Base-by-base conservation (phyloP, 345 rosid species). In the Eucalyptus urophylla region DNA sequence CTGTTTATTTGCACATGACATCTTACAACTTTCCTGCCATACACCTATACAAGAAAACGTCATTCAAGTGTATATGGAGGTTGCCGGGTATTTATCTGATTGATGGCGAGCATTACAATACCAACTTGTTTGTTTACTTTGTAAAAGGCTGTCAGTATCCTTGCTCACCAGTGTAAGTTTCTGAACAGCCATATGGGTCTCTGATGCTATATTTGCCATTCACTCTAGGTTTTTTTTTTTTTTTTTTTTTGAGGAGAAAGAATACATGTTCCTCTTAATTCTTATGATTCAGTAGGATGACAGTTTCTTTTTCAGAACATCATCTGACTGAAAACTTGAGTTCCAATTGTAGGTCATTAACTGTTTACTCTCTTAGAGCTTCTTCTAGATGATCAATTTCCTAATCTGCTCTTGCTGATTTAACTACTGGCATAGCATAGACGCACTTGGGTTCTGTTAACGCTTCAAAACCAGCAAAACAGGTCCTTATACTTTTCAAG, bases 1-100 rank as follows among this genome's bases (percentile, higher is more conserved):
- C 98, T 88, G 95, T 95, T 87, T 97, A 97, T 93, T 93, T 97
- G 95, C 99, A 96, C 87, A 98, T 97, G 86, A 97, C 97, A 90
- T 95, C 99, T 86, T 97, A 97, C 93, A 97, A 96, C 92, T 93
- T 92, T 89, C 94, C 98, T 11, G 99, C 99, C 87, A 97, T 97
- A 88, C 93, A 92, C 92, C 87, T 96, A 89, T 96, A 97, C 94
- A 93, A 94, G 91, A 95, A 95, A 94, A 95, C 96, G 99, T 94
- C 95, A 60, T 95, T 97, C 94, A 93, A 93, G 91, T 96, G 96
- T 89, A 92, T 97, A 21, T 93, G 94, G 91, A 92, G 94, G 88
- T 91, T 97, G 92, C 97, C 92, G n/a, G 97, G 95, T 53, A 97
- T 96, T 91, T 97, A 97, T 91, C 89, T 96, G 44, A 96, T 95